Base-by-base conservation (phyloP, 805 yeast genomes). In the Kodamaea neixiangensis region DNA sequence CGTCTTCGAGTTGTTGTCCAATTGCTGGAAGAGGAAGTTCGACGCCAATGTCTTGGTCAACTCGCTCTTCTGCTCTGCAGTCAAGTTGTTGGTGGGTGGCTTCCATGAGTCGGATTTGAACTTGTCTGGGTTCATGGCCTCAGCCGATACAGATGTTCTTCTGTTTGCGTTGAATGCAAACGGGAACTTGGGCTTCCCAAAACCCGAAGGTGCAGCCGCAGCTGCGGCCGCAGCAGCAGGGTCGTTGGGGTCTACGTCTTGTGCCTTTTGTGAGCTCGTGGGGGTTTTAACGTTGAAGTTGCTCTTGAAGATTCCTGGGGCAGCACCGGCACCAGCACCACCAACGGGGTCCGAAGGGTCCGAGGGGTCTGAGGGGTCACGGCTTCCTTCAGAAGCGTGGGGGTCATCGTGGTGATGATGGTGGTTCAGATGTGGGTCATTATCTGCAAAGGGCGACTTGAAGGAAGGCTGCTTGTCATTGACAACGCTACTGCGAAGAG, bases 111-210 rank as follows among this genome's bases (percentile, higher is more conserved):
- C 87, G 31, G 81, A 76, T 49, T 76, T 75, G 61, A 87, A 83
- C 31, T 80, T 81, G 54, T 83, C 84, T 5, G 94, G 96, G 63
- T 87, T 86, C 60, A 87, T 67, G 1, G 94, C 86, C 69, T 91
- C 97, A 4, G 97, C 97, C 50, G 91, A 83, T 11, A 91, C 97
- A 17, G 96, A 86, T 3, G 91, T 87, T 73, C 97, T 83, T 74
- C 97, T 83, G 65, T 85, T 81, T 48, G 89, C 90, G 66, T 85
- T 87, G 68, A 86, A 86, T 47, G 81, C 77, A 50, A 76, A 67
- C 37, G 88, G 89, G 51, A 83, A 70, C 54, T 73, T 68, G 50
- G 60, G 50, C 15, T 47, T 47, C 46, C 31, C 31, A 25, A 25
- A 25, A 3, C 58, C 54, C 47, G 64, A 63, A 2, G 64, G 47